Percentiles rank a stretch among this genome's conserved stretches.
These are phyloP conservation scores for Omphalotus olearius DNA, from an alignment of 1,284 basidiomycete genomes.

Conservation along the genomic window DNA sequence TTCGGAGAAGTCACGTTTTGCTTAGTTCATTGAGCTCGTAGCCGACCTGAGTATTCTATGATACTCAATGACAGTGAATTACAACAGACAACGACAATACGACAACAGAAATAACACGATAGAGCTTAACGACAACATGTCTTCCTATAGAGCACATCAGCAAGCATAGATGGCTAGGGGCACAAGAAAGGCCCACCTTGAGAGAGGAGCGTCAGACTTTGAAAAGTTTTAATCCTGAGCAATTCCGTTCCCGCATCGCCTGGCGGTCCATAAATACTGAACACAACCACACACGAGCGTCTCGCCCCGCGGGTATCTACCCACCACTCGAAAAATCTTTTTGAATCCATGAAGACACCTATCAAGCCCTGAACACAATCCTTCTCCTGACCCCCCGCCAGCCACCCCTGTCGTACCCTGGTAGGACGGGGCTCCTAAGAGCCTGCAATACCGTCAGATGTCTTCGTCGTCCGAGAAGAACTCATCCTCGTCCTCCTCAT, in stretches of 20 bases:
- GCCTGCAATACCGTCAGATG: conserved; percentile 81
- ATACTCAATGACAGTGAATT: neutral
- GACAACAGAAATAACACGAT: neutral
- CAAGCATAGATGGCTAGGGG: no score
- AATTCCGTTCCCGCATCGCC: conserved; percentile 2
- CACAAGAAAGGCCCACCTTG: conserved; percentile 3
- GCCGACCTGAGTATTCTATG: no score
- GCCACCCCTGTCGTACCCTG: conserved; percentile 59
- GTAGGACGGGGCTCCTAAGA: conserved; percentile 67
- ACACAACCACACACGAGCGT: neutral
- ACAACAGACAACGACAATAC: conserved; percentile 7
- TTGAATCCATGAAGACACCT: neutral
- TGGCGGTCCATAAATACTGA: conserved; percentile 7
- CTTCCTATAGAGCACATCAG: neutral
- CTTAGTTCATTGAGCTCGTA: no score
- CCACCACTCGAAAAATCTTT: neutral
- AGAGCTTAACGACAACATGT: neutral
- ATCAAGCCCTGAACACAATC: neutral
- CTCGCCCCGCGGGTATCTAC: neutral
- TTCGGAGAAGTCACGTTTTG: no score
- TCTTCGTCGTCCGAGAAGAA: conserved; percentile 79
- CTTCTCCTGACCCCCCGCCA: conserved; percentile 32
- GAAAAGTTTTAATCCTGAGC: neutral
- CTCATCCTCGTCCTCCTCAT: conserved; percentile 72
- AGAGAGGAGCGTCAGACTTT: neutral